Base-by-base conservation (phyloP, 2,329 filamentous ascomycete genomes). In the Ophiostoma sp. region DNA sequence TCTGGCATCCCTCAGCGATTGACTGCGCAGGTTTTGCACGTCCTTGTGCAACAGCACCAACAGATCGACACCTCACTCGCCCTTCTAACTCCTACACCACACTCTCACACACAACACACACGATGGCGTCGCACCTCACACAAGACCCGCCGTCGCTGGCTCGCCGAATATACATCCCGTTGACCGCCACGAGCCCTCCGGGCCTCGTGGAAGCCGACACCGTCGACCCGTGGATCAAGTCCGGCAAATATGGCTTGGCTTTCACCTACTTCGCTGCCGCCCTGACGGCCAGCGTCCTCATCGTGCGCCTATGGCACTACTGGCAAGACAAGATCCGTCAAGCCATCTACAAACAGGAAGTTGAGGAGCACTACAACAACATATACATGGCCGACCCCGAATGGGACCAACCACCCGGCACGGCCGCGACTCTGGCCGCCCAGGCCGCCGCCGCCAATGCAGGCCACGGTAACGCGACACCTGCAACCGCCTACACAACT, bases 261-360 rank as follows among this genome's bases (percentile, higher is more conserved):
- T 97, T 94, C 90, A 93, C 95, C 17, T 97, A 97, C 82, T 97
- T 97, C 79, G 90, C 92, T 70, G 81, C 97, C 68, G 89, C 91
- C 69, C 81, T 98, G 74, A 86, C 95, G 76, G 87, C 88, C 36
- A 78, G 89, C 71, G 90, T 95, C 4, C 83, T 92, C 12, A 78
- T 91, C 12, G 85, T 95, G 79, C 90, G 94, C 77, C 87, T 93
- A 79, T 97, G 95, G 86, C 92, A 97, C 82, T 91, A 92, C 77
- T 97, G 94, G 91, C 94, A 95, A 78, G 95, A 98, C 84, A 97
- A 96, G 84, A 93, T 97, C 77, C 90, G 95, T 77, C 93, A 95
- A 77, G 95, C 94, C 75, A 89, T 96, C 74, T 93, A 96, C 84
- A 95, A 97, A 83, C 91, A 96, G 79, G 90, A 93, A 80, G 87